Percentiles rank a stretch among this genome's conserved stretches.
These are phyloP conservation scores for Gaeumannomyces tritici DNA, from an alignment of 2,329 filamentous ascomycete species.

Conservation along the genomic window DNA sequence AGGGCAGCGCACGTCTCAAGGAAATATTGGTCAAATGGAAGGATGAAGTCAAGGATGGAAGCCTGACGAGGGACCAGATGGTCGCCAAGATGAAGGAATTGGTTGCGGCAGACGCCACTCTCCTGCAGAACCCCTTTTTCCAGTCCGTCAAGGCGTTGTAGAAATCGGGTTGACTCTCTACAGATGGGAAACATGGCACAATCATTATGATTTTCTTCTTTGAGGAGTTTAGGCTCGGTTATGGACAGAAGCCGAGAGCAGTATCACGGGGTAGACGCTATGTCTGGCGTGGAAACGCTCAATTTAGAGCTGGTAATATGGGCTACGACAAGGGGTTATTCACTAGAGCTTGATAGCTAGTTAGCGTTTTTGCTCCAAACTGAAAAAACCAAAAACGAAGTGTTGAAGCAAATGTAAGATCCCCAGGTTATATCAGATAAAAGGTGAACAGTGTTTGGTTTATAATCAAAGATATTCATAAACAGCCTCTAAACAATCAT, in stretches of 20 bases:
- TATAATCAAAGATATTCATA: conserved; percentile 10
- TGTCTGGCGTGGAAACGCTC: not conserved
- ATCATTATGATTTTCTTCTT: not conserved
- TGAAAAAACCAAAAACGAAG: too few species aligned
- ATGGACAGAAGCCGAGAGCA: not conserved
- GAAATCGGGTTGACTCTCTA: not conserved
- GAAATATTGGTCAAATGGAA: conserved; percentile 80
- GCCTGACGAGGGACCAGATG: conserved; percentile 63
- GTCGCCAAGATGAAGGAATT: conserved; percentile 69
- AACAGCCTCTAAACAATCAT: conserved; percentile 13
- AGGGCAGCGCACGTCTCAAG: conserved; percentile 80
- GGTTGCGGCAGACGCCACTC: conserved; percentile 60
- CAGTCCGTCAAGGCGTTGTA: conserved; percentile 49
- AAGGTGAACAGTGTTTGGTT: conserved; percentile 8
- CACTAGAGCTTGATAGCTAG: not conserved
- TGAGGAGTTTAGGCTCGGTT: not conserved
- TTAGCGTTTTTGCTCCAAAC: not conserved
- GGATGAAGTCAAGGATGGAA: conserved; percentile 49
- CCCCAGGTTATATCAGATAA: conserved; percentile 5
- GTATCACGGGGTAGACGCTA: not conserved
- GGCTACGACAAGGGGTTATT: not conserved
- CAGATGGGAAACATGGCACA: not conserved
- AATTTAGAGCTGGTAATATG: not conserved
- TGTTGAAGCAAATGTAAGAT: not conserved
- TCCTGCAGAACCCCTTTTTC: conserved; percentile 61